Evolutionary conservation across 441 rosid genomes (phyloP).

Genomic region (Erysimum pusillum): DNA sequence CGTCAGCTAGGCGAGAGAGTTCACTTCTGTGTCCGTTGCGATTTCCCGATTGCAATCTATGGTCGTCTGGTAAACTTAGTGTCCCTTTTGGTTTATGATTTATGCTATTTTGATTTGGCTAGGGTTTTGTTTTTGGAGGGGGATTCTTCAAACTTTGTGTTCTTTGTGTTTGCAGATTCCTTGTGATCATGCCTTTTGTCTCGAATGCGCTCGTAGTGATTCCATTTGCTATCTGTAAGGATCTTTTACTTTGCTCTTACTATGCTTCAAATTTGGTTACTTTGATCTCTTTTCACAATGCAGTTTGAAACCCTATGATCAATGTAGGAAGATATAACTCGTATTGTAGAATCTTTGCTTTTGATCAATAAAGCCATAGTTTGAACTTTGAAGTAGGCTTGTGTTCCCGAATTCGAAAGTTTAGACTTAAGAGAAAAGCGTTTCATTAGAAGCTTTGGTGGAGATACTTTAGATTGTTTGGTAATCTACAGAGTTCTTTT

Average conservation of each 20-base stretch:
- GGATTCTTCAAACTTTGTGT: neutral
- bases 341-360: neutral
- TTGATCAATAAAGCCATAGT: neutral
- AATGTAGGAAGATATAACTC: neutral
- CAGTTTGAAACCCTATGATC: neutral
- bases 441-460: conserved; percentile 19
- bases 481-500: neutral
- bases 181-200: conserved; percentile 95
- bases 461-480: conserved; percentile 11
- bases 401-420: neutral
- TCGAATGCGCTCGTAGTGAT: conserved; percentile 95
- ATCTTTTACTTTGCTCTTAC: conserved; percentile 19
- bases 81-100: neutral
- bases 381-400: conserved; percentile 6
- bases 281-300: neutral
- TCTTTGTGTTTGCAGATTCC: conserved; percentile 59
- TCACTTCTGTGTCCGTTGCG: conserved; percentile 96
- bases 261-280: neutral
- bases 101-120: neutral
- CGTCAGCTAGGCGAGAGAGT: conserved; percentile 95
- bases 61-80: conserved; percentile 77
- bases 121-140: neutral
- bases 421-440: neutral
- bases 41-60: conserved; percentile 92
- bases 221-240: conserved; percentile 96